Evolutionary conservation across 345 rosid genomes (phyloP), one percentile per base, ranked within the genome.

Genomic region (Orychophragmus violaceus): DNA sequence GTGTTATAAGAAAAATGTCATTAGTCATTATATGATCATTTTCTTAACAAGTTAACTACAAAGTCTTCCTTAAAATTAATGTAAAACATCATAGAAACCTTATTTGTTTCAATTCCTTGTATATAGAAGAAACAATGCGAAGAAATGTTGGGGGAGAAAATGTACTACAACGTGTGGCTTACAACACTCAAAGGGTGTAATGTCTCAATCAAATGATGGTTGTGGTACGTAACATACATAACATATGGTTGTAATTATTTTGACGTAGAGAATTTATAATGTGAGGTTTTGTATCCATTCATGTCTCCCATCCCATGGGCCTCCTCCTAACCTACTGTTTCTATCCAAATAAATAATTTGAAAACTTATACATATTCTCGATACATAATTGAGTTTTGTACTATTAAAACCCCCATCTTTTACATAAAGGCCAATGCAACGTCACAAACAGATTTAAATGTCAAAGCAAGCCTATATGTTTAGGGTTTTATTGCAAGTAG

Each of bases 281-380:
- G 42, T 24, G 48, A 41, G 56, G 57, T 8, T 66, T 51, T 66
- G 41, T 27, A 42, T 74, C 63, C 77, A 51, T 53, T 67, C 25
- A 53, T 74, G 22, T 66, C 37, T 67, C 58, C 57, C n/a, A n/a
- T n/a, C n/a, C 35, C 52, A 67, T 24, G 72, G 72, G 41, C 77
- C 77, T 42, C 41, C 67, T 73, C 21, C 21, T 29, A 58, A 36
- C 66, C 59, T 56, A 49, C 50, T 53, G 56, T 63, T 54, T 62
- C 28, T 48, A 13, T 57, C 70, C 53, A 45, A 24, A 28, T 18
- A 14, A 44, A 29, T 17, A 21, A 32, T 49, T 22, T 8, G 8
- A 17, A 13, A 37, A 33, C 3, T 1, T n/a, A n/a, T 54, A 10
- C 18, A 46, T 68, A 32, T 11, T 23, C 44, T 5, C 2, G 25